Base-by-base conservation (phyloP, 129 eudicot genomes). In the Kitagawia praeruptora region DNA sequence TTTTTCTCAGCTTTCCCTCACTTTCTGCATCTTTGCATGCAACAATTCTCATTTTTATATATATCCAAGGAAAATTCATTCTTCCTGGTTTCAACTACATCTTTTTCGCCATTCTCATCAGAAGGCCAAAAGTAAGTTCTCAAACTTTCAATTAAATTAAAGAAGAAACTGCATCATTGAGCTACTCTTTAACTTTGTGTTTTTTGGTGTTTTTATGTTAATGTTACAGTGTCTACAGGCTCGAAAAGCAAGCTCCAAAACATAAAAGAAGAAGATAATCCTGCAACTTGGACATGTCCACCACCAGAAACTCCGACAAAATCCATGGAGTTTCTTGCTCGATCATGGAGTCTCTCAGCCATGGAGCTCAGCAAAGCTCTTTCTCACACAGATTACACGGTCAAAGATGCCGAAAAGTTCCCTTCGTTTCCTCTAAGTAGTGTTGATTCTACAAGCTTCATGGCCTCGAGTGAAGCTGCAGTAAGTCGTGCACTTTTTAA, bases 331-430 rank as follows among this genome's bases (percentile, higher is more conserved):
- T 93, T 91, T 79, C 87, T 93, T 12, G 97, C 93, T 45, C 74
- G 96, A 79, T 91, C 98, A 77, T 93, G 98, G 98, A 93, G 97
- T 74, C 84, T 93, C 48, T 93, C 95, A 0, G 93, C 98, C 12
- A 80, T 70, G 49, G 95, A 93, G 81, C 84, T 93, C 39, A 91
- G 97, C 0, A 93, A 91, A 72, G 98, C 97, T 31, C 93, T 93
- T 63, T 82, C 85, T 72, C 84, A 88, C 81, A 81, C 85, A n/a
- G 78, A 76, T 23, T 44, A 75, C 19, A 79, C 48, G 40, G 78
- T 63, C 41, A 82, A 81, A 27, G 77, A 77, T 8, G 75, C 45
- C 25, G 85, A 87, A 21, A 83, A 84, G 63, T 71, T 84, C 13
- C 41, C 76, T 23, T 56, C 74, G 51, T 66, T 63, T 70, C 34